phyloP scores from a whole-genome alignment of 495 filamentous ascomycete species.

The Bacidia rubella region DNA sequence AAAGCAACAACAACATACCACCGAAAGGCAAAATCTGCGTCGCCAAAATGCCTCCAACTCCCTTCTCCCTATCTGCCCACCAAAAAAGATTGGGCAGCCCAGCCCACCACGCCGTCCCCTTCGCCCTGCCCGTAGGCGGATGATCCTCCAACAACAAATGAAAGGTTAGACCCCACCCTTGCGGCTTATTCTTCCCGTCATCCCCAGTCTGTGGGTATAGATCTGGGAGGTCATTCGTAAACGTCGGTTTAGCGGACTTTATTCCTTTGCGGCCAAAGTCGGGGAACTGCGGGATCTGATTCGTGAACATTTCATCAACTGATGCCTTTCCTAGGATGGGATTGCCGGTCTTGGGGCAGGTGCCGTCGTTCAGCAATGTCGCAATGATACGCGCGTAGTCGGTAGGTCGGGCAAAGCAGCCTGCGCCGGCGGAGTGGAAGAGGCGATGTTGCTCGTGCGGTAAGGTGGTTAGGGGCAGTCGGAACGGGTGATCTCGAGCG shows the following conservation, averaged over 20 bases:
- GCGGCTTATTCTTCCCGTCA: slow-evolving; percentile 25
- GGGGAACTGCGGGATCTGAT: slow-evolving; percentile 44
- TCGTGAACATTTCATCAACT: slow-evolving; percentile 44
- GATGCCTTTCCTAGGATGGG: slow-evolving; percentile 37
- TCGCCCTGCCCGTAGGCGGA: slow-evolving; percentile 35
- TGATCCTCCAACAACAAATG: slow-evolving; percentile 30
- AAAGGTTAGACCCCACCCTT: slow-evolving; percentile 49
- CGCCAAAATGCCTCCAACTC: slow-evolving; percentile 43
- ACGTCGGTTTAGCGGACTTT: slow-evolving; percentile 35
- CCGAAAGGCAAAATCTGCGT: slow-evolving; percentile 47
- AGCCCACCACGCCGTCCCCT: slow-evolving; percentile 39
- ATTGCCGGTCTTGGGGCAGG: slow-evolving; percentile 30
- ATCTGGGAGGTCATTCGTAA: slow-evolving; percentile 31
- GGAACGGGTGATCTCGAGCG: slow-evolving; percentile 34
- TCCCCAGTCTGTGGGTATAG: slow-evolving; percentile 35
- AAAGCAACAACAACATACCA: neutral
- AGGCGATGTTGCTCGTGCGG: slow-evolving; percentile 20
- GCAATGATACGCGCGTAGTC: slow-evolving; percentile 41
- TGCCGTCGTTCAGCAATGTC: slow-evolving; percentile 37
- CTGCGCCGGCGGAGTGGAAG: slow-evolving; percentile 44
- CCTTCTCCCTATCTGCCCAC: slow-evolving; percentile 46
- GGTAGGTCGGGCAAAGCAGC: slow-evolving; percentile 36
- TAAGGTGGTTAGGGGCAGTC: slow-evolving; percentile 28
- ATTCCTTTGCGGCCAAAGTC: slow-evolving; percentile 32
- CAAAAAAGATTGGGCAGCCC: slow-evolving; percentile 48